Evolutionary conservation across 345 rosid species (phyloP), one percentile per base, ranked within the genome.

Genomic region (Alliaria petiolata): DNA sequence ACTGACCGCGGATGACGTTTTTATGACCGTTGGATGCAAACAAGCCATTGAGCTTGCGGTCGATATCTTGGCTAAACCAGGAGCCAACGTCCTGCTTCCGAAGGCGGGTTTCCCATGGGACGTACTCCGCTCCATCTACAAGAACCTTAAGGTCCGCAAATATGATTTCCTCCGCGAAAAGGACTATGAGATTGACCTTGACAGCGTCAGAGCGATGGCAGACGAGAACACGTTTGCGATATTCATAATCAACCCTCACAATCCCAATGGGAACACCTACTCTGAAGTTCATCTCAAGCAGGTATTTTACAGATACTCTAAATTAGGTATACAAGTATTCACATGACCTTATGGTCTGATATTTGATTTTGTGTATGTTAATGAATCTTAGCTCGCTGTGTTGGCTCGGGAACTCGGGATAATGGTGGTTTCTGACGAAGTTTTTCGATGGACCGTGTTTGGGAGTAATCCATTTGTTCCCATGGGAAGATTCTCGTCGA

Each of bases 391-490:
- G 89, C 13, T 87, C 13, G 88, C 86, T 13, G 80, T 81, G 57
- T 76, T 69, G 7, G 86, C 88, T 14, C 42, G 62, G 47, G 80
- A 77, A 72, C 82, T 88, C 16, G 61, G 78, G 33, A 80, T 78
- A 1, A 3, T 82, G 46, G 90, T 88, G 76, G 84, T 85, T 56
- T 67, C 85, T 19, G 86, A 86, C 52, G 90, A 88, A 62, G 87
- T 81, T 6, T 84, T 69, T 69, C 75, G 42, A 16, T 84, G 84
- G 47, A 55, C 81, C 5, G 26, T 70, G 1, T 86, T 80, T 47
- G 90, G 93, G 33, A 44, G 7, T 7, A 79, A 50, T 4, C 82
- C 77, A 2, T 88, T 77, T 79, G 79, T 82, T 20, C 80, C 86
- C 0, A 80, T 84, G 86, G 87, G 65, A 14, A 71, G 25, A 9